phyloP scores from a whole-genome alignment of 768 basidiomycete genomes.

The Phanerochaete sordida region DNA sequence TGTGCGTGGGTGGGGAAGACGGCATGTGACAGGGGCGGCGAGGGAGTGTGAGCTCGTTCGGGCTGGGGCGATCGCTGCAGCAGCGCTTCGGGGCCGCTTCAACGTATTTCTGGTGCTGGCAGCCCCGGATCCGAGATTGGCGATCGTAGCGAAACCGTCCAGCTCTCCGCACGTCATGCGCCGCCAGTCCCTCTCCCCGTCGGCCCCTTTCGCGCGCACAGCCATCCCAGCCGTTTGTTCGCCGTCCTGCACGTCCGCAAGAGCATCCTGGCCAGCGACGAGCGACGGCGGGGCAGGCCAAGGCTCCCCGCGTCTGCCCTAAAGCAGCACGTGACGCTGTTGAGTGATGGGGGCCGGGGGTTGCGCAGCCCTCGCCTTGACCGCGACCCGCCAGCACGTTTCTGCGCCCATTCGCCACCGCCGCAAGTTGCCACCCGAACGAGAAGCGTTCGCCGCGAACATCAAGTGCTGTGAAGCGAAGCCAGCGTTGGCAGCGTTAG shows the following conservation, averaged over 20 bases:
- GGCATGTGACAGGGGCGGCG: neutral
- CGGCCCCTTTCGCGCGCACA: neutral
- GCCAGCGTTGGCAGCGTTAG: neutral
- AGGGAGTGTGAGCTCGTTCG: neutral
- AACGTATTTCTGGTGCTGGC: neutral
- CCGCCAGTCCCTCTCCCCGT: too few relatives aligned
- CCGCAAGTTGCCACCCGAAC: slow-evolving; percentile 1
- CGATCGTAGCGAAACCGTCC: slow-evolving; percentile 4
- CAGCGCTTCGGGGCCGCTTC: slow-evolving; percentile 3
- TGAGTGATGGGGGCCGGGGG: neutral
- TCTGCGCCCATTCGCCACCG: neutral
- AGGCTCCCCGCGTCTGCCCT: neutral
- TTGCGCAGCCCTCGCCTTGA: slow-evolving; percentile 3
- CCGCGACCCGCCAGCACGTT: slow-evolving; percentile 4
- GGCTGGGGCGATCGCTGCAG: slow-evolving; percentile 1
- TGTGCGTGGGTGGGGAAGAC: neutral
- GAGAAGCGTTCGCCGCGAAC: neutral
- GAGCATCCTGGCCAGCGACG: neutral
- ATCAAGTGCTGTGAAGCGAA: neutral
- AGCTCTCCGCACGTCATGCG: neutral
- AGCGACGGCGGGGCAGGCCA: neutral
- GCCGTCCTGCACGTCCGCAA: neutral
- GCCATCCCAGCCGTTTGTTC: neutral
- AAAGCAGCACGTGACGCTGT: slow-evolving; percentile 8
- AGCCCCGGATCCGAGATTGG: slow-evolving; percentile 7